phyloP scores from a whole-genome alignment of 495 filamentous ascomycete species.

The Schizothecium vesticola region DNA sequence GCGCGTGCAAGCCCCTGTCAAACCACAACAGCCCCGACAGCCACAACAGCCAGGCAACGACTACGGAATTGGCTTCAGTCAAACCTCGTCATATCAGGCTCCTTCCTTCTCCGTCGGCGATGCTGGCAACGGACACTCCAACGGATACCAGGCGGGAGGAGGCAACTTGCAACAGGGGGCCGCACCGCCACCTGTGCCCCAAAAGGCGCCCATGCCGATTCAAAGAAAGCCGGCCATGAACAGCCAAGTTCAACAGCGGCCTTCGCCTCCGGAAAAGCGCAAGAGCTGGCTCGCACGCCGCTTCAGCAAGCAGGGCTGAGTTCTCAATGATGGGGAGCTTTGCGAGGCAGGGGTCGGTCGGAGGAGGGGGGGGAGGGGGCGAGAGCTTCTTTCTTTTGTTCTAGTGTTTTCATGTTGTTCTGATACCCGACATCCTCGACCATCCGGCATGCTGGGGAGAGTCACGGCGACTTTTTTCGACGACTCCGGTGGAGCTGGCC shows the following conservation, averaged over 20 bases:
- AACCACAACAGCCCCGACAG: slow-evolving; percentile 33
- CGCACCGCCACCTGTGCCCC: slow-evolving; percentile 32
- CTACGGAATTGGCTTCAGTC: slow-evolving; percentile 43
- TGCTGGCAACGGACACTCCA: slow-evolving; percentile 2
- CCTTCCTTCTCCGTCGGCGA: slow-evolving; percentile 30
- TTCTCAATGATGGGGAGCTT: neutral
- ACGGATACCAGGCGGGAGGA: slow-evolving; percentile 11
- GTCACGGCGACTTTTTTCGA: slow-evolving; percentile 1
- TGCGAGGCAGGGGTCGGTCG: neutral
- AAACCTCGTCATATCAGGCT: slow-evolving; percentile 31
- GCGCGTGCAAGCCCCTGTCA: slow-evolving; percentile 55
- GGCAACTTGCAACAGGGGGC: slow-evolving; percentile 6
- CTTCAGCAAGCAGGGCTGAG: slow-evolving; percentile 62
- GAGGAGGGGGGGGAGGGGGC: no score
- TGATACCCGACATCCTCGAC: slow-evolving; percentile 15
- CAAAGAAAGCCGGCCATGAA: slow-evolving; percentile 30
- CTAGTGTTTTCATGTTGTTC: slow-evolving; percentile 8
- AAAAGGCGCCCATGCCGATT: slow-evolving; percentile 31
- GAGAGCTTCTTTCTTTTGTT: slow-evolving; percentile 3
- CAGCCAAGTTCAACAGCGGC: slow-evolving; percentile 28
- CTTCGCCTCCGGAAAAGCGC: slow-evolving; percentile 58
- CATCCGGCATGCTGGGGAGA: slow-evolving; percentile 1
- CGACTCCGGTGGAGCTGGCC: neutral
- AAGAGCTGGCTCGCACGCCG: slow-evolving; percentile 83
- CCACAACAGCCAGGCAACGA: slow-evolving; percentile 40